These are phyloP conservation scores for Ophiosphaerella narmari DNA, from an alignment of 2,329 filamentous ascomycete genomes.

Conservation along the genomic window DNA sequence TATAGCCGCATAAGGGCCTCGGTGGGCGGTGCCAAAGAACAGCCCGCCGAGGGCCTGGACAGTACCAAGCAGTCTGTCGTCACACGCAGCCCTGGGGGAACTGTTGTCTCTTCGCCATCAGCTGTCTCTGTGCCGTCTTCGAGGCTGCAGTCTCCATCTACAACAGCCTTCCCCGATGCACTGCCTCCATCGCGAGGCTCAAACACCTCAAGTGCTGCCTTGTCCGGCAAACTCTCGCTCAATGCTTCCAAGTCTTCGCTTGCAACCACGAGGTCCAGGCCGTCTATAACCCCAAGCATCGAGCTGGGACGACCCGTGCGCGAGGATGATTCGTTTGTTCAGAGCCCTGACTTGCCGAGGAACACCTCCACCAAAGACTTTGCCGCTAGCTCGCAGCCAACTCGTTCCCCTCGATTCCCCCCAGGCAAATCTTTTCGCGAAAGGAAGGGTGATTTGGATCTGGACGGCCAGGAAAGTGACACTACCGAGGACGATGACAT, in stretches of 20 bases:
- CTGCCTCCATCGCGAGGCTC: slow-evolving; percentile 43
- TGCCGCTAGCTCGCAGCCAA: slow-evolving; percentile 10
- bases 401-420: slow-evolving; percentile 25
- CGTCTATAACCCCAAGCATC: slow-evolving; percentile 27
- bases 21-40: slow-evolving; percentile 71
- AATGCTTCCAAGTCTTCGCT: slow-evolving; percentile 38
- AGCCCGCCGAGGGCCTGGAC: slow-evolving; percentile 29
- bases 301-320: slow-evolving; percentile 23
- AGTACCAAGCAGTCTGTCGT: slow-evolving; percentile 20
- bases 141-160: slow-evolving; percentile 46
- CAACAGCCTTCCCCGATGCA: slow-evolving; percentile 41
- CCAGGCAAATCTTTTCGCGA: slow-evolving; percentile 22
- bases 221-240: slow-evolving; percentile 37
- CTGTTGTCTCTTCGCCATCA: slow-evolving; percentile 43
- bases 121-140: slow-evolving; percentile 43
- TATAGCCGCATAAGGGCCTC: slow-evolving; percentile 85
- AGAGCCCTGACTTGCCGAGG: slow-evolving; percentile 33
- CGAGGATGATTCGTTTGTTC: slow-evolving; percentile 32
- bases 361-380: slow-evolving; percentile 22
- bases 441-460: slow-evolving; percentile 28
- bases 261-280: slow-evolving; percentile 34
- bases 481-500: slow-evolving; percentile 39
- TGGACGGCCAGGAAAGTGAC: slow-evolving; percentile 36
- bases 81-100: slow-evolving; percentile 29
- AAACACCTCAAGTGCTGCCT: slow-evolving; percentile 33